Evolutionary conservation across 1,284 basidiomycete species (phyloP).

Genomic region (Microbotryum saponariae): DNA sequence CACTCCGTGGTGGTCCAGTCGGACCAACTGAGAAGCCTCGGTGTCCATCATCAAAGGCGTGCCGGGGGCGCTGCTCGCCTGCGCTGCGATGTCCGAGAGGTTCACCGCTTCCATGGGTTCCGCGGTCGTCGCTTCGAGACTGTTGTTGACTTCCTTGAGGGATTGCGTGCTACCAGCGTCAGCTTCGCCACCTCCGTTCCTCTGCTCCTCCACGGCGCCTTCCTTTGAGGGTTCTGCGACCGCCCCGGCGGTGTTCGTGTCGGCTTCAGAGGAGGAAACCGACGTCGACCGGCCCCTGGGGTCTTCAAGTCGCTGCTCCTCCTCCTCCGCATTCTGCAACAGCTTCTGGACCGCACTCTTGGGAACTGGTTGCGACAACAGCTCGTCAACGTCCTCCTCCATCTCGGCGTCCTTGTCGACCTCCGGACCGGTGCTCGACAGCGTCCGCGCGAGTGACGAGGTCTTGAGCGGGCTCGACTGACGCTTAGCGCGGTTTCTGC

Average conservation of each 20-base stretch:
- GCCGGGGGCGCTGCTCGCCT: too few species aligned
- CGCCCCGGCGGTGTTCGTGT: not conserved
- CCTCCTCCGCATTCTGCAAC: slow-evolving; percentile 18
- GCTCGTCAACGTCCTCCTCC: slow-evolving; percentile 16
- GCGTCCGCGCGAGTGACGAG: not conserved
- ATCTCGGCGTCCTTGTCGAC: not conserved
- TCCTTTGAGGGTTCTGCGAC: not conserved
- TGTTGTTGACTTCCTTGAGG: slow-evolving; percentile 5
- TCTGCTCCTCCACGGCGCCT: too few species aligned
- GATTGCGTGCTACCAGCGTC: too few species aligned
- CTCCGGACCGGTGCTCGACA: not conserved
- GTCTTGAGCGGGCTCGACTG: slow-evolving; percentile 12
- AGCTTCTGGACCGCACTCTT: slow-evolving; percentile 4
- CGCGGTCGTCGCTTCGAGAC: not conserved
- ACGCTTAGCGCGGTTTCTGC: not conserved
- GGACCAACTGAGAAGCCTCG: too few species aligned
- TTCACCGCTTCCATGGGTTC: slow-evolving; percentile 5
- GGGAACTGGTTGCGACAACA: slow-evolving; percentile 16
- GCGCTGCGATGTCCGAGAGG: too few species aligned
- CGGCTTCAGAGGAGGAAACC: not conserved
- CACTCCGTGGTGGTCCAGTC: too few species aligned
- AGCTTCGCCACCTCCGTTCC: too few species aligned
- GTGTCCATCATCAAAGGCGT: too few species aligned
- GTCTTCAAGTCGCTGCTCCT: slow-evolving; percentile 15
- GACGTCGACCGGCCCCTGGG: slow-evolving; percentile 1